These are phyloP conservation scores for Diaporthe sp. DNA, from an alignment of 2,329 filamentous ascomycete genomes.

Conservation along the genomic window DNA sequence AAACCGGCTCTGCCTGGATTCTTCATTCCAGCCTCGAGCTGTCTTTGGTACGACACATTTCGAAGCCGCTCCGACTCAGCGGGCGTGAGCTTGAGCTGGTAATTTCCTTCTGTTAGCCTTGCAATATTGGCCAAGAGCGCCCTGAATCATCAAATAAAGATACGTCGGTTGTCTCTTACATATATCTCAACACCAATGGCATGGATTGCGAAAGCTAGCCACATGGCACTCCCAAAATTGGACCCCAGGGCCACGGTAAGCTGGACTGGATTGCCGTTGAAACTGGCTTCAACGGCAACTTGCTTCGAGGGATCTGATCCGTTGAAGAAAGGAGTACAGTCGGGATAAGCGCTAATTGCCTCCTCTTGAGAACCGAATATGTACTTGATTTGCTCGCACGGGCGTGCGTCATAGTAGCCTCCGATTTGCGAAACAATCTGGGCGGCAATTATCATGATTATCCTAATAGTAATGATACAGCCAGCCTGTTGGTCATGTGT, in stretches of 20 bases:
- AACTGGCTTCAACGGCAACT: constrained; percentile 52
- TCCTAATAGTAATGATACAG: constrained; percentile 65
- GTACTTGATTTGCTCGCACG: constrained; percentile 65
- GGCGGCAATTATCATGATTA: constrained; percentile 61
- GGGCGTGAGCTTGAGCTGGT: constrained; percentile 66
- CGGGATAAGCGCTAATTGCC: constrained; percentile 57
- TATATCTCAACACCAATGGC: constrained; percentile 63
- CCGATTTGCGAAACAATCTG: constrained; percentile 53
- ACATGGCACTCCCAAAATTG: constrained; percentile 66
- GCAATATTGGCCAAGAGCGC: background rate
- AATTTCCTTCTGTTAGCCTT: background rate
- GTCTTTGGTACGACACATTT: constrained; percentile 67
- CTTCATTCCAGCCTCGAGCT: constrained; percentile 66
- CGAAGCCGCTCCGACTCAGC: constrained; percentile 67
- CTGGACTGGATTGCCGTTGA: constrained; percentile 48
- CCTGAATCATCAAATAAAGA: background rate
- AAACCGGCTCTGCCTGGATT: constrained; percentile 64
- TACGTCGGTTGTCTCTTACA: constrained; percentile 47
- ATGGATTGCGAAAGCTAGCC: constrained; percentile 68
- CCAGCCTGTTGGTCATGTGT: constrained; percentile 52
- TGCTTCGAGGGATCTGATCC: constrained; percentile 46
- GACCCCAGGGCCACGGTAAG: constrained; percentile 60
- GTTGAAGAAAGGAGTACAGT: constrained; percentile 57
- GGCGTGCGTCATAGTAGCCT: constrained; percentile 48
- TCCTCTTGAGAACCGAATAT: constrained; percentile 50